Evolutionary conservation across 768 basidiomycete species (phyloP).

Genomic region (Ephemerocybe angulata): DNA sequence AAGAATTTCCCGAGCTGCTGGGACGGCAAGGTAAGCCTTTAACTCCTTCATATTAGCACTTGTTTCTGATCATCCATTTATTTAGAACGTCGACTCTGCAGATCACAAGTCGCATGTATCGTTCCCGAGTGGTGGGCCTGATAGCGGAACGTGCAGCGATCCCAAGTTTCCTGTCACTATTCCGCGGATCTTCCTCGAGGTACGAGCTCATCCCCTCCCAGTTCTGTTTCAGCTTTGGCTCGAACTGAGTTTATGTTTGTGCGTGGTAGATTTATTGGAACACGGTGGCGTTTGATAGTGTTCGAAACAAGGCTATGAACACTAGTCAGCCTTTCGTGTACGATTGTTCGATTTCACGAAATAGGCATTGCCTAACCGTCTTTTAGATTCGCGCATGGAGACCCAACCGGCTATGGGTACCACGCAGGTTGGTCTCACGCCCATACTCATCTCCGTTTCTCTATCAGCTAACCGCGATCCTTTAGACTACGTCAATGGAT

Average conservation of each 20-base stretch:
- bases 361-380: not conserved
- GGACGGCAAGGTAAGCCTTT: slow-evolving; percentile 44
- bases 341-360: slow-evolving; percentile 10
- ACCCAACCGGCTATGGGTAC: slow-evolving; percentile 61
- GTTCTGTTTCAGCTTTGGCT: not conserved
- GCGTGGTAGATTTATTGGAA: slow-evolving; percentile 47
- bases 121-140: slow-evolving; percentile 44
- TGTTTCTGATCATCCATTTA: not conserved
- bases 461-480: not conserved
- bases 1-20: slow-evolving; percentile 55
- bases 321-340: slow-evolving; percentile 52
- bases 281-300: slow-evolving; percentile 30
- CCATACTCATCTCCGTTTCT: not conserved
- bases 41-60: not conserved
- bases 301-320: slow-evolving; percentile 42
- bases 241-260: not conserved
- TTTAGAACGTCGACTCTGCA: slow-evolving; percentile 41
- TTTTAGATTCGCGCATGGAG: slow-evolving; percentile 47
- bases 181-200: slow-evolving; percentile 52
- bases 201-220: slow-evolving; percentile 14
- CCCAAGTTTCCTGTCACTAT: slow-evolving; percentile 42
- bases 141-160: slow-evolving; percentile 46
- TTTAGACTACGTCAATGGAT: slow-evolving; percentile 56
- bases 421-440: slow-evolving; percentile 42
- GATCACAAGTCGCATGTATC: slow-evolving; percentile 54